These are phyloP conservation scores for Apiotrichum siamense DNA, from an alignment of 1,284 basidiomycete genomes.

Conservation along the genomic window DNA sequence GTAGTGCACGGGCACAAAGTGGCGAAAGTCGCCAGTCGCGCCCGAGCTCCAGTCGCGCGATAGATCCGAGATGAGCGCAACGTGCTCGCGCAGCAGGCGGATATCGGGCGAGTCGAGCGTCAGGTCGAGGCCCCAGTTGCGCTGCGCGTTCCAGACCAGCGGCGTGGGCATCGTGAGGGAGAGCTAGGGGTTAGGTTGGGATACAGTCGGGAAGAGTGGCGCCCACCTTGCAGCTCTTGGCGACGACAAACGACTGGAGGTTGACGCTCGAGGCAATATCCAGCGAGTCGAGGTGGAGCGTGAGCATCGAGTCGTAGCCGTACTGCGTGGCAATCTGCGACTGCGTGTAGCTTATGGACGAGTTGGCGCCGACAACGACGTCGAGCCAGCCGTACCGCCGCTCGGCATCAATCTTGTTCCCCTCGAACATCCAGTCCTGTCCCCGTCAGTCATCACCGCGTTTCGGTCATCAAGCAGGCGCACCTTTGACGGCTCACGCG, in stretches of 20 bases:
- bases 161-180: constrained; percentile 50
- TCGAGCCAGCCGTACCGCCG: constrained; percentile 63
- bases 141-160: constrained; percentile 53
- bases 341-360: constrained; percentile 73
- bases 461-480: not conserved
- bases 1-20: constrained; percentile 78
- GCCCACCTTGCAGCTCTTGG: constrained; percentile 60
- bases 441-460: too few relatives aligned
- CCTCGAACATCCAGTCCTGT: constrained; percentile 36
- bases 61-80: constrained; percentile 84
- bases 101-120: constrained; percentile 65
- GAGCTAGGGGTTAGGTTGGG: constrained; percentile 20
- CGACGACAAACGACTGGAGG: constrained; percentile 66
- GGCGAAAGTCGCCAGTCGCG: constrained; percentile 66
- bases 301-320: constrained; percentile 71
- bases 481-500: constrained; percentile 60
- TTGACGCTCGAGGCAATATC: constrained; percentile 76
- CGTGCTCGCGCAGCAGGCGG: constrained; percentile 78
- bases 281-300: constrained; percentile 76
- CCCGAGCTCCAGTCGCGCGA: constrained; percentile 82
- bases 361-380: constrained; percentile 67
- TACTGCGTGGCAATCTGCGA: constrained; percentile 66
- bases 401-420: constrained; percentile 45
- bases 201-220: too few relatives aligned
- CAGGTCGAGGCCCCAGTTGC: constrained; percentile 69